Evolutionary conservation across 176 grass and related monocot species (phyloP), one percentile per base, ranked within the genome.

Genomic region (Poa annua): DNA sequence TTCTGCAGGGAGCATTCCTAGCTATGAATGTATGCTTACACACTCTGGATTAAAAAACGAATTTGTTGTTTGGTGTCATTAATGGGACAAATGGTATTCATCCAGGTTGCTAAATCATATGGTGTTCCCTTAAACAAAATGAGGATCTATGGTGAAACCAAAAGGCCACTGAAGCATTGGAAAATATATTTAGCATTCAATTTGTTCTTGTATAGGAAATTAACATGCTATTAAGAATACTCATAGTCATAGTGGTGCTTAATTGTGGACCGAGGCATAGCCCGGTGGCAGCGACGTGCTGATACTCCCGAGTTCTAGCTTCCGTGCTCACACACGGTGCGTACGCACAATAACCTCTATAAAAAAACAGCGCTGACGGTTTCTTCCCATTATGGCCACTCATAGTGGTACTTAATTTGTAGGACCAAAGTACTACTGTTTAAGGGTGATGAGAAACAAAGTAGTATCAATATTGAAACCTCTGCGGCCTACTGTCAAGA

Each of bases 151-250:
- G 12, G 24, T 62, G 21, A 78, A 53, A 66, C 49, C 47, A 57
- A 56, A 81, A 45, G 13, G 12, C 3, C 38, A 74, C 29, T 4
- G 0, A 47, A 44, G 22, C 35, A 66, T 29, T 14, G 9, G 6
- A 80, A 80, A 66, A 48, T 17, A 72, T 71, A 1, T 85, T 41
- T 54, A 19, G 20, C 5, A 7, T 17, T 22, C 44, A 39, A 34
- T 68, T 11, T 6, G 11, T 54, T 86, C 7, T 74, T 81, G 47
- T 44, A 53, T 6, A 74, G 69, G 55, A 81, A 34, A 48, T 45
- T 57, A 38, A 81, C 25, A 13, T 60, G 16, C 19, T 70, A 42
- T 15, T 21, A 41, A 77, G 25, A 11, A 25, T 36, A 41, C 16
- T 57, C 10, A 45, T 11, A 36, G 4, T 36, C 35, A 36, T 36